Evolutionary conservation across 2,329 filamentous ascomycete species (phyloP), one percentile per base, ranked within the genome.

Genomic region (Aspergillus chevalieri): DNA sequence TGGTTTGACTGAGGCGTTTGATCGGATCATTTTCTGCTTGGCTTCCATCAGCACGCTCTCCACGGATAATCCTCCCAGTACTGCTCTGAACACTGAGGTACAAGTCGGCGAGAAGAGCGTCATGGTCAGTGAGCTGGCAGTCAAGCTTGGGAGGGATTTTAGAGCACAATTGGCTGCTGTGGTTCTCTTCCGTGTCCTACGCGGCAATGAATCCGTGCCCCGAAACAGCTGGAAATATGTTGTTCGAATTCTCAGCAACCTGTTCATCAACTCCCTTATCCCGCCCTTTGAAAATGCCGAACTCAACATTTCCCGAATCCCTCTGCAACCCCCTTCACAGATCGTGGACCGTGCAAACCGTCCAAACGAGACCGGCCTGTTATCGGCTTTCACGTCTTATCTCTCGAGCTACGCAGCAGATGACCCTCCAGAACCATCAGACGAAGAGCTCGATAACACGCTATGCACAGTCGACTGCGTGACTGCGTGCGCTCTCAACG

Each of bases 331-430:
- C 10, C 91, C 93, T 1, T 93, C 89, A 8, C 91, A 96, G 64
- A 82, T 97, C 44, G 91, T 98, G 56, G 93, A 97, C 65, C 84
- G 92, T 49, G 90, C 85, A 49, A 79, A 87, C 39, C 87, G 89
- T 55, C 77, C 84, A 30, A 82, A 78, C 50, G 93, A 98, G 24
- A 84, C 84, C 2, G 90, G 93, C 5, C 81, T 98, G 45, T 90
- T 98, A 66, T 95, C 91, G 3, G 90, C 92, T 1, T 89, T 98
- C 61, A 94, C 92, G 0, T 95, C 88, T 4, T 98, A 97, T 63
- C 90, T 98, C 28, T 95, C 91, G n/a, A 97, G 92, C 67, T 97
- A 98, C 66, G 93, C 94, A 39, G 94, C 93, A 9, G 93, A 97
- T 68, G 93, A 98, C 64, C 93, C 93, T 10, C 93, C 93, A 0